Evolutionary conservation across 2,329 filamentous ascomycete genomes (phyloP).

Genomic region (Coniosporium tulheliwenetii): DNA sequence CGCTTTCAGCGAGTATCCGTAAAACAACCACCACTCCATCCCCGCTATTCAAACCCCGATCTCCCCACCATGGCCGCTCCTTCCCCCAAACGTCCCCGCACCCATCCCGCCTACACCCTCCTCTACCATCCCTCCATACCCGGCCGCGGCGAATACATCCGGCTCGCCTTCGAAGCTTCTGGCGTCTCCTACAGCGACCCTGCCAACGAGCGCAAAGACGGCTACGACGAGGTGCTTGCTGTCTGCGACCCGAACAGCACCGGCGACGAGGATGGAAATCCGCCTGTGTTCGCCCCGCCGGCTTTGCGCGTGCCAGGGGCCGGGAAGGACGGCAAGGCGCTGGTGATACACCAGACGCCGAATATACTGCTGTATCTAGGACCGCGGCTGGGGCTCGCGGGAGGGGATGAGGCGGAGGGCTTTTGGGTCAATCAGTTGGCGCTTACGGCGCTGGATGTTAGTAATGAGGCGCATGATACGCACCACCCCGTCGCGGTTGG

Average conservation of each 20-base stretch:
- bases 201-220: conserved; percentile 32
- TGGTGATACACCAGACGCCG: conserved; percentile 53
- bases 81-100: conserved; percentile 12
- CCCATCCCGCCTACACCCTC: conserved; percentile 39
- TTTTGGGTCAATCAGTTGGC: conserved; percentile 47
- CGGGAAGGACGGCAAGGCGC: conserved; percentile 33
- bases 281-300: conserved; percentile 52
- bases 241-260: conserved; percentile 28
- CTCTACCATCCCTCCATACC: conserved; percentile 60
- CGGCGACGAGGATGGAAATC: conserved; percentile 39
- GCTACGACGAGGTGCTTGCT: conserved; percentile 33
- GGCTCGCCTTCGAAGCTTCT: conserved; percentile 56
- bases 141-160: conserved; percentile 60
- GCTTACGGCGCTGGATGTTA: conserved; percentile 56
- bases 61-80: conserved; percentile 5
- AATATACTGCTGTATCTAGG: conserved; percentile 61
- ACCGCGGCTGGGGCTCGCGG: conserved; percentile 39
- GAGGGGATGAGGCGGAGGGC: conserved; percentile 29
- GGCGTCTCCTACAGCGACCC: conserved; percentile 49
- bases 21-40: no score
- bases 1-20: no score
- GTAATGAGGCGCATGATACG: conserved; percentile 57
- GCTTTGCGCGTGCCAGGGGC: conserved; percentile 38
- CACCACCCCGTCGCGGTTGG: conserved; percentile 52
- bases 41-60: neutral